phyloP scores from a whole-genome alignment of 2,329 filamentous ascomycete genomes.

The Curvularia eragrostidis region DNA sequence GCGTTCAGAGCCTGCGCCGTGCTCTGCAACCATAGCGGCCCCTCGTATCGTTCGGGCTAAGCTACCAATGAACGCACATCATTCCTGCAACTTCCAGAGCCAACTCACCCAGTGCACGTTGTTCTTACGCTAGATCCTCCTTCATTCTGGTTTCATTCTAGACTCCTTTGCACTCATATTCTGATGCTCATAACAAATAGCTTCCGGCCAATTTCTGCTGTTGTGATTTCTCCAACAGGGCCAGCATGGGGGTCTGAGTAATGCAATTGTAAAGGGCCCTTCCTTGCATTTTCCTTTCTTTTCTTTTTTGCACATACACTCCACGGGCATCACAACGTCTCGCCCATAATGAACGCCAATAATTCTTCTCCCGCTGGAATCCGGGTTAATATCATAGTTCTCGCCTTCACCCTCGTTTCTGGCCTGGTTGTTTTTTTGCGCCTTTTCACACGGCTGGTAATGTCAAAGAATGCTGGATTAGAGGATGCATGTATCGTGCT shows the following conservation, averaged over 20 bases:
- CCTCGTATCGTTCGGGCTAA: slow-evolving; percentile 2
- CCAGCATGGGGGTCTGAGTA: slow-evolving; percentile 6
- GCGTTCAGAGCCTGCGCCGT: slow-evolving; percentile 27
- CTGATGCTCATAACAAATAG: slow-evolving; percentile 3
- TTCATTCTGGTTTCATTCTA: background rate
- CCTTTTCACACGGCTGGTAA: slow-evolving; percentile 37
- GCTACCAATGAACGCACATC: slow-evolving; percentile 6
- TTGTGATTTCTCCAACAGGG: background rate
- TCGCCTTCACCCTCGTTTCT: slow-evolving; percentile 43
- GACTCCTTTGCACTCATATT: slow-evolving; percentile 1
- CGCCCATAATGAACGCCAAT: slow-evolving; percentile 12
- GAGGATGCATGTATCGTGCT: slow-evolving; percentile 43
- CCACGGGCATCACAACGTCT: slow-evolving; percentile 7
- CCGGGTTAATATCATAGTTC: slow-evolving; percentile 40
- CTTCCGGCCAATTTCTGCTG: background rate
- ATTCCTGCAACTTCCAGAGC: slow-evolving; percentile 6
- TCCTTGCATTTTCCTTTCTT: slow-evolving; percentile 5
- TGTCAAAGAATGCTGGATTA: slow-evolving; percentile 34
- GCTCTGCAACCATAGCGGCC: slow-evolving; percentile 10
- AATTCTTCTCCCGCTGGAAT: slow-evolving; percentile 38
- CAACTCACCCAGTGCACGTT: background rate
- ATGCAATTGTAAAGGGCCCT: slow-evolving; percentile 5
- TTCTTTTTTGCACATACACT: slow-evolving; percentile 17
- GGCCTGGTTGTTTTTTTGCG: slow-evolving; percentile 40
- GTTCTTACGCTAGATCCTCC: background rate